These are phyloP conservation scores for Coemansia sp. DNA, from an alignment of 192 early-diverging fungal species.

Conservation along the genomic window DNA sequence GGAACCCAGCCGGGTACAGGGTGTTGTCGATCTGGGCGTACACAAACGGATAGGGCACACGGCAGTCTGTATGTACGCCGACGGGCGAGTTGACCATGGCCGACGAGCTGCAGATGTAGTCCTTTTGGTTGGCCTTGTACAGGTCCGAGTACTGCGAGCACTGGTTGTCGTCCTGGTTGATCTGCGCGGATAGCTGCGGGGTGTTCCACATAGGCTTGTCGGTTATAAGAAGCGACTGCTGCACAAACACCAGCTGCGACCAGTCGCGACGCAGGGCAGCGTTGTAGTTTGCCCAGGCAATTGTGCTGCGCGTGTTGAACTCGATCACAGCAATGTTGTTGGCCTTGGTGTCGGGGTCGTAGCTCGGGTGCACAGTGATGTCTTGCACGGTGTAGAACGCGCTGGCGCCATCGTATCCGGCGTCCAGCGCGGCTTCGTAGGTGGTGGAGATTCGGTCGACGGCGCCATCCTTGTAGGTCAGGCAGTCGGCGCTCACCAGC, in stretches of 20 bases:
- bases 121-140: slow-evolving; percentile 13
- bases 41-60: slow-evolving; percentile 8
- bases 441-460: slow-evolving; percentile 1
- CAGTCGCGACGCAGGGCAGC: slow-evolving; percentile 2
- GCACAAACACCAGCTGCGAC: slow-evolving; percentile 10
- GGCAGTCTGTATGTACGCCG: neutral
- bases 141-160: slow-evolving; percentile 14
- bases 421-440: slow-evolving; percentile 13
- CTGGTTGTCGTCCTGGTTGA: neutral
- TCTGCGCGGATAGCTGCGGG: neutral
- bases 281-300: slow-evolving; percentile 17
- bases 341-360: slow-evolving; percentile 14
- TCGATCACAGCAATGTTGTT: slow-evolving; percentile 29
- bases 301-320: slow-evolving; percentile 6
- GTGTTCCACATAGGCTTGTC: slow-evolving; percentile 12
- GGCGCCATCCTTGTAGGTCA: slow-evolving; percentile 3
- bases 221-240: slow-evolving; percentile 7
- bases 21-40: slow-evolving; percentile 9
- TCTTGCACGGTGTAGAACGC: neutral
- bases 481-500: slow-evolving; percentile 27
- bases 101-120: slow-evolving; percentile 8
- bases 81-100: neutral
- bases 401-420: neutral
- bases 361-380: slow-evolving; percentile 24
- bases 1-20: slow-evolving; percentile 17